A percentile compares a stretch with the other conserved stretches of the same genome.
Evolutionary conservation across 1,284 basidiomycete genomes (phyloP).

Genomic region (Volvariella volvacea): DNA sequence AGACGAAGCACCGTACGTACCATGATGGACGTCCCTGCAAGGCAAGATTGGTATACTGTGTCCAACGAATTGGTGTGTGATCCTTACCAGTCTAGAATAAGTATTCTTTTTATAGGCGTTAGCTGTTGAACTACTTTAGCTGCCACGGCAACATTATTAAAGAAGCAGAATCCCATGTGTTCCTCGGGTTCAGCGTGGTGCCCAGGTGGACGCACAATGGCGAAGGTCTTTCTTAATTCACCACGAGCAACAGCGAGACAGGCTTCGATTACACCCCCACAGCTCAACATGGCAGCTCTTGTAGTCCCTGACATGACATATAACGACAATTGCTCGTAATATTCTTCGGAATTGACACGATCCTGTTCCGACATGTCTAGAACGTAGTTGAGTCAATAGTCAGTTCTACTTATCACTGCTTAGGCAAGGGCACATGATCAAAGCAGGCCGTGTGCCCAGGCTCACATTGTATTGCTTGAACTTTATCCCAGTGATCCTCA

Average conservation of each 20-base stretch:
- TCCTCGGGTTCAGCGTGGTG: constrained; percentile 98
- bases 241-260: constrained; percentile 81
- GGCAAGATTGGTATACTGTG: constrained; percentile 1
- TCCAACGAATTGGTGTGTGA: not conserved
- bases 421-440: constrained; percentile 12
- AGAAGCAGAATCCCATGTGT: constrained; percentile 99
- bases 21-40: constrained; percentile 94
- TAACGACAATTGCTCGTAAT: constrained; percentile 86
- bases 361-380: constrained; percentile 70
- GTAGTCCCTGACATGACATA: constrained; percentile 90
- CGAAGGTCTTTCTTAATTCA: constrained; percentile 83
- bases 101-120: constrained; percentile 68
- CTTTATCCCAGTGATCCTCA: constrained; percentile 86
- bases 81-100: constrained; percentile 92
- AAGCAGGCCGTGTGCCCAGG: no score
- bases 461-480: constrained; percentile 73
- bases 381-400: constrained; percentile 9
- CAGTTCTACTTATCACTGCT: constrained; percentile 4
- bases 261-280: constrained; percentile 93
- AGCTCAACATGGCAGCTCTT: constrained; percentile 80
- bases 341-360: constrained; percentile 64
- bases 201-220: constrained; percentile 94
- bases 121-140: constrained; percentile 71
- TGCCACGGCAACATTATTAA: constrained; percentile 97
- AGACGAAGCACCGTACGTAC: constrained; percentile 31